Evolutionary conservation across 306 rosid genomes (phyloP).

Genomic region (Mucuna pruriens): DNA sequence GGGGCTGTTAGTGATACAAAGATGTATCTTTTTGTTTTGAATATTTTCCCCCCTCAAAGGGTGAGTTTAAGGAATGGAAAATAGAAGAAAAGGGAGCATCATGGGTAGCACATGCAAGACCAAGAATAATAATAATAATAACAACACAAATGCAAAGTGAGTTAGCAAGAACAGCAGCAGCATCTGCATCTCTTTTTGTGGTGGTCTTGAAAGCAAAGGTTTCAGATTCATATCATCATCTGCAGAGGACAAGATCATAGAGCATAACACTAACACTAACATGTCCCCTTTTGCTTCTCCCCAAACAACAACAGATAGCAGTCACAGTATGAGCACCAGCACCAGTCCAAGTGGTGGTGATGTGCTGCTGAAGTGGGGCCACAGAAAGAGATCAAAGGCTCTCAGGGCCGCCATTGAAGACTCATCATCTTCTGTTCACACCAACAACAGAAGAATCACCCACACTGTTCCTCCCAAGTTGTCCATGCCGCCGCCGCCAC

Average conservation of each 20-base stretch:
- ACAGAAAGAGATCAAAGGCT: conserved; percentile 62
- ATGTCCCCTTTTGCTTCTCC: conserved; percentile 46
- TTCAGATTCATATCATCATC: conserved; percentile 48
- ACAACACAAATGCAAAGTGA: conserved; percentile 21
- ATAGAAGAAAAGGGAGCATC: conserved; percentile 33
- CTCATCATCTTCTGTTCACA: conserved; percentile 55
- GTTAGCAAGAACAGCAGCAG: neutral
- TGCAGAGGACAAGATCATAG: conserved; percentile 18
- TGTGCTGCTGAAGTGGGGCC: conserved; percentile 72
- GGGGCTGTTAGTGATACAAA: neutral
- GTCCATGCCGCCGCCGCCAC: conserved; percentile 55
- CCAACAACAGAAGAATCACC: conserved; percentile 44
- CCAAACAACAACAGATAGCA: conserved; percentile 36
- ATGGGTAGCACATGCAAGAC: conserved; percentile 36
- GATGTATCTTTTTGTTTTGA: neutral
- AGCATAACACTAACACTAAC: neutral
- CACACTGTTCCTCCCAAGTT: conserved; percentile 29
- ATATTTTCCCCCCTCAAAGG: conserved; percentile 26
- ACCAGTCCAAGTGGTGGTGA: conserved; percentile 55
- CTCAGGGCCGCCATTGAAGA: conserved; percentile 66
- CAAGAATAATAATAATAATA: neutral
- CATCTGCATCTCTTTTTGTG: neutral
- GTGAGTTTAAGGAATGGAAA: conserved; percentile 49
- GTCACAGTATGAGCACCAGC: conserved; percentile 39
- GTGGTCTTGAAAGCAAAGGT: conserved; percentile 45